A percentile compares a stretch with the other conserved stretches of the same genome.
These are phyloP conservation scores for Mucor piriformis DNA, from an alignment of 371 early-diverging fungal species.

Conservation along the genomic window DNA sequence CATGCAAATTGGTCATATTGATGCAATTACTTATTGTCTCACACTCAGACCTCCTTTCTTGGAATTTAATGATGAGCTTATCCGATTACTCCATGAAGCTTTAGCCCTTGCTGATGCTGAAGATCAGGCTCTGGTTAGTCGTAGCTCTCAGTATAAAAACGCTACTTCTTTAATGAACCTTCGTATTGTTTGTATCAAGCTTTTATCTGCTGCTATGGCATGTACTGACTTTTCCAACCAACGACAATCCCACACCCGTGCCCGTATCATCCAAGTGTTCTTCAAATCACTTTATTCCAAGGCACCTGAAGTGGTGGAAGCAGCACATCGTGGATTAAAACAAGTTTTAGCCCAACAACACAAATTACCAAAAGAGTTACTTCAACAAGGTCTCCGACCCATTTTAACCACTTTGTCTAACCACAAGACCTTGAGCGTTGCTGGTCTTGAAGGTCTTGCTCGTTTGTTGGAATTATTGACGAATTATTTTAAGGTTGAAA, in stretches of 20 bases:
- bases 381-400: constrained; percentile 95
- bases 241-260: constrained; percentile 75
- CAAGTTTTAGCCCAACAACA: constrained; percentile 86
- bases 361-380: constrained; percentile 92
- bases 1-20: constrained; percentile 97
- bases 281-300: constrained; percentile 98
- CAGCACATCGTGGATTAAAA: constrained; percentile 89
- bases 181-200: constrained; percentile 93
- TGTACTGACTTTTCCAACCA: constrained; percentile 79
- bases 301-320: constrained; percentile 92
- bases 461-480: constrained; percentile 91
- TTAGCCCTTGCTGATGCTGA: constrained; percentile 96
- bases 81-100: constrained; percentile 90
- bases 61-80: constrained; percentile 90
- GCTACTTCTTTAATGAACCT: constrained; percentile 81
- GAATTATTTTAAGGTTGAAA: constrained; percentile 98
- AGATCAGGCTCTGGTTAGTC: constrained; percentile 91
- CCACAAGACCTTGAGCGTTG: constrained; percentile 89
- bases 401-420: constrained; percentile 94
- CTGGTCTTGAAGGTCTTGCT: constrained; percentile 92
- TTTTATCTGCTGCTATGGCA: constrained; percentile 92
- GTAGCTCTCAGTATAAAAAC: constrained; percentile 83
- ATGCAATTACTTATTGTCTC: constrained; percentile 96
- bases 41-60: constrained; percentile 87
- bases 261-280: constrained; percentile 95